Base-by-base conservation (phyloP, 768 basidiomycete species). In the Agrocybe pediades region DNA sequence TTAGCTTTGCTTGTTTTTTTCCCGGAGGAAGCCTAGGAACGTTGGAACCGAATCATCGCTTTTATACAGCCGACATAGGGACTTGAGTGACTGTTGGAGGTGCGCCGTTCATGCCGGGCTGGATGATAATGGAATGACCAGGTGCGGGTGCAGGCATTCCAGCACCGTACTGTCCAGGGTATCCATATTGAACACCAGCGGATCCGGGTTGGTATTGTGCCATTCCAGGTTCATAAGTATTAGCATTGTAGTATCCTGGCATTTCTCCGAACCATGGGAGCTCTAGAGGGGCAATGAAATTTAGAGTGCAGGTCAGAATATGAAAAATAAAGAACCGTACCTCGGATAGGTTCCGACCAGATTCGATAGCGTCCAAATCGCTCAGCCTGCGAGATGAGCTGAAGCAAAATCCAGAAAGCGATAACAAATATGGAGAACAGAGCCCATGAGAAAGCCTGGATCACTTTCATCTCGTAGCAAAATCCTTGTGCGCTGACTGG, bases 401-500 rank as follows among this genome's bases (percentile, higher is more conserved):
- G 57, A 58, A 87, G 58, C 26, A 90, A 71, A 55, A 88, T 74
- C 52, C 77, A 53, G 61, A 89, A 72, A 53, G 82, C 85, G 36
- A 77, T 51, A 8, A 68, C 64, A 49, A 71, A 71, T 17, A 74
- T 43, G 20, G 75, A 74, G 62, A 91, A 92, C 47, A 82, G 69
- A 64, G 81, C 75, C 90, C 90, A 92, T 0, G 90, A 90, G 65
- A 92, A 82, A 2, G 87, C 88, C 59, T 90, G 81, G 27, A 90
- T 76, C 42, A 85, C 84, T 68, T 87, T 89, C 86, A 91, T 88
- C 64, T 90, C 82, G 66, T 88, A 87, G 66, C 90, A 92, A 59
- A 79, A 91, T 23, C 71, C 66, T 59, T 74, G 72, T 7, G 70
- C 68, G 46, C 80, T 79, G 51, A 82, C 90, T 91, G 41, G 25